phyloP scores from a whole-genome alignment of 257 asterid genomes.

The Primulina tabacum region DNA sequence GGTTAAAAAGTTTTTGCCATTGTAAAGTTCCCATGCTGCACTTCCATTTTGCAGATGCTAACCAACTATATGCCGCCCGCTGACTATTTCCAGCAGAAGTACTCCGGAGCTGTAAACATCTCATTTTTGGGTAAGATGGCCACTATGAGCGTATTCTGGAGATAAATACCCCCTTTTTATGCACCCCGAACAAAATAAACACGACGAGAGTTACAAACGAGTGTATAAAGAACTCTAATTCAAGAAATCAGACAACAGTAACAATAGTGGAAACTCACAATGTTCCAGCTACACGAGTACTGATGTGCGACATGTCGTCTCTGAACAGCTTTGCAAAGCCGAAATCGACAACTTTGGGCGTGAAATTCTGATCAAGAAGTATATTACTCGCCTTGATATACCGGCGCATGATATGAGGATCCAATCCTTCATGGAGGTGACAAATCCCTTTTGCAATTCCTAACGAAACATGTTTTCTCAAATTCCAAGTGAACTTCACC shows the following conservation, averaged over 20 bases:
- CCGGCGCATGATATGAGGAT: constrained; percentile 67
- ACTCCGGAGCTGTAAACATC: constrained; percentile 88
- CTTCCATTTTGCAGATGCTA: constrained; percentile 54
- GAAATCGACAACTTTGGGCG: constrained; percentile 72
- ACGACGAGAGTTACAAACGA: constrained; percentile 14
- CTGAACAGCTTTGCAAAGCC: constrained; percentile 67
- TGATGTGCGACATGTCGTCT: constrained; percentile 57
- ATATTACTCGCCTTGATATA: constrained; percentile 75
- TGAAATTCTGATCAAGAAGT: constrained; percentile 57
- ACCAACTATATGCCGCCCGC: constrained; percentile 54
- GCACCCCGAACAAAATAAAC: constrained; percentile 13
- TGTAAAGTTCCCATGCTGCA: constrained; percentile 72
- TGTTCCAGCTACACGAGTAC: constrained; percentile 88
- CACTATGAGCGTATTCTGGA: constrained; percentile 78
- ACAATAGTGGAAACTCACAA: constrained; percentile 43
- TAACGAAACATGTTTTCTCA: constrained; percentile 44
- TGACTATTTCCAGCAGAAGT: constrained; percentile 58
- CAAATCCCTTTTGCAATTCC: constrained; percentile 67
- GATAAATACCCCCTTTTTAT: constrained; percentile 67
- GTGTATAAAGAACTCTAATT: neutral
- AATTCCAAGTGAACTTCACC: constrained; percentile 49
- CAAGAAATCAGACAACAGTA: neutral
- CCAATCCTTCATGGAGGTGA: constrained; percentile 67
- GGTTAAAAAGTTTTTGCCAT: constrained; percentile 32
- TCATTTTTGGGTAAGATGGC: constrained; percentile 71